A percentile compares a stretch with the other conserved stretches of the same genome.
Evolutionary conservation across 2,329 filamentous ascomycete genomes (phyloP).

Genomic region (Penicillium sp.): DNA sequence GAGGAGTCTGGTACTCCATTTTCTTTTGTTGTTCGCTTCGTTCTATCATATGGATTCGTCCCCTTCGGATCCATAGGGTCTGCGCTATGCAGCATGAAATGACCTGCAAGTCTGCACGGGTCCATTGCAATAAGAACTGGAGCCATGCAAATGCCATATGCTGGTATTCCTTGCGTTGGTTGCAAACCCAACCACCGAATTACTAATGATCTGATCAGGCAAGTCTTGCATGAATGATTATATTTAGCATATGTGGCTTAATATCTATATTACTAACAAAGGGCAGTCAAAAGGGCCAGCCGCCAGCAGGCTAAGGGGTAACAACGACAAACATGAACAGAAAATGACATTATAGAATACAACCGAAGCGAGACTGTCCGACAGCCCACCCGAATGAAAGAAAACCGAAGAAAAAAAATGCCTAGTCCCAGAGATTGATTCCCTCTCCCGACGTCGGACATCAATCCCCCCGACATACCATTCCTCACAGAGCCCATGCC

Average conservation of each 20-base stretch:
- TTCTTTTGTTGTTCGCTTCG: background rate
- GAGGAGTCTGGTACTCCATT: background rate
- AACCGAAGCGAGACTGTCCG: slow-evolving; percentile 15
- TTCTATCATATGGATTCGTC: background rate
- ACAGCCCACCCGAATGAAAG: slow-evolving; percentile 14
- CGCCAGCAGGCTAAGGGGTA: slow-evolving; percentile 22
- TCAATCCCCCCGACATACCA: slow-evolving; percentile 5
- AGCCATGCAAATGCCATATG: background rate
- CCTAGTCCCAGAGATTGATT: background rate
- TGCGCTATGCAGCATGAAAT: background rate
- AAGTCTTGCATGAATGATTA: slow-evolving; percentile 19
- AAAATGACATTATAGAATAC: slow-evolving; percentile 30
- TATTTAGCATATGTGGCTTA: slow-evolving; percentile 19
- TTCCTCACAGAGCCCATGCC: slow-evolving; percentile 19
- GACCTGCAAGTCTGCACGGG: background rate
- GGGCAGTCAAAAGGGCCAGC: slow-evolving; percentile 20
- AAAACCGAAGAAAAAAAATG: slow-evolving; percentile 13
- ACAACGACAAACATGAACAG: slow-evolving; percentile 29
- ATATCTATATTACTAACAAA: slow-evolving; percentile 21
- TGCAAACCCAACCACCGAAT: slow-evolving; percentile 1
- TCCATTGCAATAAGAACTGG: slow-evolving; percentile 1
- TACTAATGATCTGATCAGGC: background rate
- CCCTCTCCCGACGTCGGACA: background rate
- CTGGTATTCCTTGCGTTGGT: slow-evolving; percentile 1
- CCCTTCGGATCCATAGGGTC: background rate